Base-by-base conservation (phyloP, 352 stramenopile genomes). In the Phytopythium montanum region DNA sequence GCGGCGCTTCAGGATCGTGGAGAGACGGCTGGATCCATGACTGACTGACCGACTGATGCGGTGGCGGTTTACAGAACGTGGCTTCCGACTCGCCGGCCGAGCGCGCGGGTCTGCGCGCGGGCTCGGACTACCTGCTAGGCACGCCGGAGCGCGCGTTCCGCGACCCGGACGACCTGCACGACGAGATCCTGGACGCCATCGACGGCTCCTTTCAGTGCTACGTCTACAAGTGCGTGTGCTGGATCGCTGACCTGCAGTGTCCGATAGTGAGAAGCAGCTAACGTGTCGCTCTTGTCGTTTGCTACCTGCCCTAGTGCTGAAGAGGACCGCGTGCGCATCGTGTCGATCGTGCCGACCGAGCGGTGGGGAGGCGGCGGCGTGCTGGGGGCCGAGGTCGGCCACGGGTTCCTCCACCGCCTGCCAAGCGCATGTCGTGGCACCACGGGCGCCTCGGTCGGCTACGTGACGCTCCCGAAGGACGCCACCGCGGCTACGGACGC, bases 201-300 rank as follows among this genome's bases (percentile, higher is more conserved):
- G 89, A 99, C 65, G 74, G 89, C 46, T 88, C 96, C 3, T 90
- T 99, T 59, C 95, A 99, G 75, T 93, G 98, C 55, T 99, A 99
- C 66, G 95, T 99, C 16, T 99, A 99, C 85, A 99, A 97, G 86
- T 94, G 48, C 21, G 79, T 12, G 16, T 36, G 34, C 23, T 13
- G 50, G 44, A 8, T 51, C 14, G 28, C 31, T 26, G 21, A 60
- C 12, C n/a, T n/a, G n/a, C n/a, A n/a, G 8, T 5, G 38, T 34
- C 25, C 25, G n/a, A n/a, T n/a, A n/a, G n/a, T 14, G 42, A 54
- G 21, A 51, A 54, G 14, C 33, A 26, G n/a, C n/a, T 59, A 14
- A 49, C 29, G 10, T 59, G 25, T 6, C 16, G 53, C 16, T 55
- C 29, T 3, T 10, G 5, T 36, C 31, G 6, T 53, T 29, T 51